phyloP scores from a whole-genome alignment of 495 filamentous ascomycete species.

The Xylaria flabelliformis region DNA sequence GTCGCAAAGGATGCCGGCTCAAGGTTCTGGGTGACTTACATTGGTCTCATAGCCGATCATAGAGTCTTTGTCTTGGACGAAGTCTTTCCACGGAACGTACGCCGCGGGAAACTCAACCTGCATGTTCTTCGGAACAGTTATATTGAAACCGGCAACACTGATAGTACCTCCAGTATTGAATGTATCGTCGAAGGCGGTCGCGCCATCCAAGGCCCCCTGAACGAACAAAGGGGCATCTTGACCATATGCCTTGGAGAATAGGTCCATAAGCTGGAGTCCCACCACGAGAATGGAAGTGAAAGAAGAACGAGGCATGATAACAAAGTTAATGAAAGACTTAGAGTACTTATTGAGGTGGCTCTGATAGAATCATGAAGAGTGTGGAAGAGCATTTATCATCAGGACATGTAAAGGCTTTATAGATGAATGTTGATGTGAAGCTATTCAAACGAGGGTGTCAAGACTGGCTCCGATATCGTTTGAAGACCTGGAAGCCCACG shows the following conservation, averaged over 20 bases:
- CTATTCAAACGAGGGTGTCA: slow-evolving; percentile 13
- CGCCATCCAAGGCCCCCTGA: slow-evolving; percentile 25
- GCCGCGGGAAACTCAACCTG: slow-evolving; percentile 48
- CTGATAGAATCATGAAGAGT: not conserved
- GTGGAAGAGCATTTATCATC: not conserved
- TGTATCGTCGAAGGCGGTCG: slow-evolving; percentile 34
- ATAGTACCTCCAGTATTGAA: slow-evolving; percentile 50
- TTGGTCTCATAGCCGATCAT: slow-evolving; percentile 43
- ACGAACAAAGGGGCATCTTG: slow-evolving; percentile 26
- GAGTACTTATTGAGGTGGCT: not conserved
- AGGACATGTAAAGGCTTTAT: slow-evolving; percentile 14
- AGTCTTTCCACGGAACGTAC: slow-evolving; percentile 47
- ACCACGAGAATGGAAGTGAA: slow-evolving; percentile 15
- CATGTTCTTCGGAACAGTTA: slow-evolving; percentile 51
- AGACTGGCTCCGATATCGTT: slow-evolving; percentile 17
- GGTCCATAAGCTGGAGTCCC: slow-evolving; percentile 17
- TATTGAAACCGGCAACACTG: slow-evolving; percentile 45
- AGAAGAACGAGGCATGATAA: not conserved
- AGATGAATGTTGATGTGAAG: not conserved
- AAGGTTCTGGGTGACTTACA: slow-evolving; percentile 26
- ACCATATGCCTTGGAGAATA: slow-evolving; percentile 10
- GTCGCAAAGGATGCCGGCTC: not conserved
- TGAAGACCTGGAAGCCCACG: not conserved
- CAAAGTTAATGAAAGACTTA: not conserved
- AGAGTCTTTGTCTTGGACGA: slow-evolving; percentile 34